Percentiles rank a stretch among this genome's conserved stretches.
phyloP scores from a whole-genome alignment of 257 asterid genomes.

The Catharanthus roseus region DNA sequence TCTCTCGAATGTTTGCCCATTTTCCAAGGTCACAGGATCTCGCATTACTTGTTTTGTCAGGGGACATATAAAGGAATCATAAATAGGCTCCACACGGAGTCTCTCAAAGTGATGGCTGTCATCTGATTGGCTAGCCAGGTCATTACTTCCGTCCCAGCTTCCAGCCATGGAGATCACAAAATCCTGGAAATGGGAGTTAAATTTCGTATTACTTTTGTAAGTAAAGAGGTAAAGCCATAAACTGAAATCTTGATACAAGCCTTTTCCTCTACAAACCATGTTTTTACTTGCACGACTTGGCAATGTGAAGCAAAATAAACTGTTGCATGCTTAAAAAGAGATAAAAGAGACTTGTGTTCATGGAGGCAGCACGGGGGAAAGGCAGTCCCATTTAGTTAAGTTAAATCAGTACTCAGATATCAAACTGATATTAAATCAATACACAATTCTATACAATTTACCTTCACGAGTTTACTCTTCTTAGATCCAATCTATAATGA shows the following conservation, averaged over 20 bases:
- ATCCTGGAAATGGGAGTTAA: constrained; percentile 28
- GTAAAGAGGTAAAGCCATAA: constrained; percentile 7
- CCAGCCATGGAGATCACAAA: constrained; percentile 57
- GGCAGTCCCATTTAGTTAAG: background rate
- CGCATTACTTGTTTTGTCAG: constrained; percentile 87
- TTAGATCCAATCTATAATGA: background rate
- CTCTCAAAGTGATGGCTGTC: constrained; percentile 78
- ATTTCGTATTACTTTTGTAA: background rate
- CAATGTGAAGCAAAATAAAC: background rate
- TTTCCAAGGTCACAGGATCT: constrained; percentile 83
- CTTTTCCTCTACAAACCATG: background rate
- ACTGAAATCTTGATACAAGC: background rate
- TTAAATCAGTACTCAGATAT: no score
- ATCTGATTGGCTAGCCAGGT: constrained; percentile 62
- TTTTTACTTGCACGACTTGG: background rate
- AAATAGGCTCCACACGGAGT: constrained; percentile 69
- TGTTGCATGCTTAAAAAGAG: background rate
- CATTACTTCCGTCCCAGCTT: constrained; percentile 60
- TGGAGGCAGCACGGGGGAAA: background rate
- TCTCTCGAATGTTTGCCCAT: constrained; percentile 88
- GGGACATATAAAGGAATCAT: constrained; percentile 85
- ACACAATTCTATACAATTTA: background rate
- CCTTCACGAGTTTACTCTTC: background rate
- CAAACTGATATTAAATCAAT: no score
- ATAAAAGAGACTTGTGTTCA: background rate